phyloP scores from a whole-genome alignment of 2,329 filamentous ascomycete species.

The Penicillium sumatraense region DNA sequence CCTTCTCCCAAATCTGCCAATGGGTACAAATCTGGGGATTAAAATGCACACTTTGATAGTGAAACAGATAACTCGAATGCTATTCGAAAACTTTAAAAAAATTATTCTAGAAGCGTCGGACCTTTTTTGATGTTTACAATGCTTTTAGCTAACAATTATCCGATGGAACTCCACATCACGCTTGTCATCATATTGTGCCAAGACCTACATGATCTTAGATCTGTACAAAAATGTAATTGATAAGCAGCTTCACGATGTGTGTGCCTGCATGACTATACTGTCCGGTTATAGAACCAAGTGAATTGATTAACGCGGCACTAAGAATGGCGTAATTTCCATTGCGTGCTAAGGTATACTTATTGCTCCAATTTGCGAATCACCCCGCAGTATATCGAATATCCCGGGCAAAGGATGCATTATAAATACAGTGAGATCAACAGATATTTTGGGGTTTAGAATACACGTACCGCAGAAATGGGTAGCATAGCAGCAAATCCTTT shows the following conservation, averaged over 20 bases:
- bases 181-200: background rate
- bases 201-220: background rate
- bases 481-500: conserved; percentile 19
- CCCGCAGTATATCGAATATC: background rate
- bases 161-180: no score
- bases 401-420: background rate
- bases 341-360: background rate
- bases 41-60: no score
- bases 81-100: no score
- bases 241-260: background rate
- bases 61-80: no score
- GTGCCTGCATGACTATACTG: no score
- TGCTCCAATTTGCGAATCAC: background rate
- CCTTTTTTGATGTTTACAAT: no score
- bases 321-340: conserved; percentile 1
- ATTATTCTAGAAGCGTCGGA: no score
- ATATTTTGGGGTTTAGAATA: background rate
- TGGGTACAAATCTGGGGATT: no score
- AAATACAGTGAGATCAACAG: background rate
- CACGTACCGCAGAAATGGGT: conserved; percentile 8
- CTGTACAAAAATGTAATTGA: background rate
- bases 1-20: background rate
- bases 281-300: background rate
- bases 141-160: no score
- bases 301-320: background rate